Evolutionary conservation across 1,284 basidiomycete genomes (phyloP).

Genomic region (Pascua sp.): DNA sequence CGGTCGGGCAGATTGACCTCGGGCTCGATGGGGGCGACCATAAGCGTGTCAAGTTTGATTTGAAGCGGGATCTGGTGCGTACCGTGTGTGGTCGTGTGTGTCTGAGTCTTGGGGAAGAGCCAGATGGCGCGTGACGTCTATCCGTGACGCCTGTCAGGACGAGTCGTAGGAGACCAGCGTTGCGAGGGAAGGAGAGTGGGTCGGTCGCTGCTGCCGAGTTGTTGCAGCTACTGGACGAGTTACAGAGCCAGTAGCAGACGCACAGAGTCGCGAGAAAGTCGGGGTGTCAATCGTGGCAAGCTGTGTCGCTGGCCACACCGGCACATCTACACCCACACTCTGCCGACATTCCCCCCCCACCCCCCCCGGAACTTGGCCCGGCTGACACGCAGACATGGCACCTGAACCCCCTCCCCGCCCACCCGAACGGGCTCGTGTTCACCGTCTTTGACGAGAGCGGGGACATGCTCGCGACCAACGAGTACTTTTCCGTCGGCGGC

Average conservation of each 20-base stretch:
- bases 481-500: conserved; percentile 84
- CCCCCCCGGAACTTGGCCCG: neutral
- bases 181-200: too few species aligned
- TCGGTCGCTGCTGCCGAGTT: too few species aligned
- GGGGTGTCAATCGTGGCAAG: neutral
- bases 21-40: conserved; percentile 67
- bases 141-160: neutral
- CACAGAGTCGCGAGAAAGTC: too few species aligned
- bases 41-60: conserved; percentile 74
- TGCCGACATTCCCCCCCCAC: neutral
- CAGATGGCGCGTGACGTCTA: too few species aligned
- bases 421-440: conserved; percentile 87
- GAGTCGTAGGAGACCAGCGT: neutral
- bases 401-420: conserved; percentile 40
- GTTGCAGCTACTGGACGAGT: too few species aligned
- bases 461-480: conserved; percentile 85
- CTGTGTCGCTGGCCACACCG: too few species aligned
- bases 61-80: conserved; percentile 85
- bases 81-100: too few species aligned
- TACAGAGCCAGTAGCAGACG: too few species aligned
- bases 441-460: conserved; percentile 77
- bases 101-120: too few species aligned
- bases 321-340: neutral
- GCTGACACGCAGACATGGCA: conserved; percentile 26
- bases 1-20: conserved; percentile 29